Evolutionary conservation across 495 filamentous ascomycete genomes (phyloP).

Genomic region (Aspergillus panamensis): DNA sequence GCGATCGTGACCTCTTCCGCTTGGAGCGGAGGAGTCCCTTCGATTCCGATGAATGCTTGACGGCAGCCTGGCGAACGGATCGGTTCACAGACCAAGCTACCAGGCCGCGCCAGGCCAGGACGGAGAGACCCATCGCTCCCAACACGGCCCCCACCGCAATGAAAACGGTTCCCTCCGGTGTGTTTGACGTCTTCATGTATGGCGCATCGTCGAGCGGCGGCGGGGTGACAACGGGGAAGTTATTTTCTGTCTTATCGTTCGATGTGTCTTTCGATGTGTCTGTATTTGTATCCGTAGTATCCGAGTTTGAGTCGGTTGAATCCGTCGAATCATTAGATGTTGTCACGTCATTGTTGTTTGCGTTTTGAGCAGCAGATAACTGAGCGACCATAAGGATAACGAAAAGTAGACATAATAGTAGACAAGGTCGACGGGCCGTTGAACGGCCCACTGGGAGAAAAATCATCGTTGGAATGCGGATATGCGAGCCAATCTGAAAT

Average conservation of each 20-base stretch:
- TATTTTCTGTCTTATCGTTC: conserved; percentile 15
- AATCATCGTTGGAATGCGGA: conserved; percentile 13
- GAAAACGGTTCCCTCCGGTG: conserved; percentile 94
- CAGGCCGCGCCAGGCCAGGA: conserved; percentile 83
- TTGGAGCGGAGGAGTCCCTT: conserved; percentile 60
- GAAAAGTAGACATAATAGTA: conserved; percentile 25
- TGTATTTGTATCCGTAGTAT: background rate
- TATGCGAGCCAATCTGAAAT: background rate
- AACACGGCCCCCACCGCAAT: conserved; percentile 88
- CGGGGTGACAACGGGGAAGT: conserved; percentile 52
- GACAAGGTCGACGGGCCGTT: conserved; percentile 26
- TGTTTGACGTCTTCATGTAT: conserved; percentile 89
- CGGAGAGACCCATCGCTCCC: conserved; percentile 71
- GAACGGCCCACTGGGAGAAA: conserved; percentile 21
- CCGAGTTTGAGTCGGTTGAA: background rate
- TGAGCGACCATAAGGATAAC: conserved; percentile 18
- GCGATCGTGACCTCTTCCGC: conserved; percentile 32
- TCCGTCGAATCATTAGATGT: background rate
- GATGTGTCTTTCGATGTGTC: conserved; percentile 25
- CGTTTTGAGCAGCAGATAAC: conserved; percentile 21
- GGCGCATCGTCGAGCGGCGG: conserved; percentile 83
- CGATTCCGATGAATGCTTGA: conserved; percentile 65
- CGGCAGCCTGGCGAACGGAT: conserved; percentile 73
- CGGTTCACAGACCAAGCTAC: conserved; percentile 92
- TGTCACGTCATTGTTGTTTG: conserved; percentile 18